Evolutionary conservation across 2,329 filamentous ascomycete species (phyloP), one percentile per base, ranked within the genome.

Genomic region (Fusarium sp.): DNA sequence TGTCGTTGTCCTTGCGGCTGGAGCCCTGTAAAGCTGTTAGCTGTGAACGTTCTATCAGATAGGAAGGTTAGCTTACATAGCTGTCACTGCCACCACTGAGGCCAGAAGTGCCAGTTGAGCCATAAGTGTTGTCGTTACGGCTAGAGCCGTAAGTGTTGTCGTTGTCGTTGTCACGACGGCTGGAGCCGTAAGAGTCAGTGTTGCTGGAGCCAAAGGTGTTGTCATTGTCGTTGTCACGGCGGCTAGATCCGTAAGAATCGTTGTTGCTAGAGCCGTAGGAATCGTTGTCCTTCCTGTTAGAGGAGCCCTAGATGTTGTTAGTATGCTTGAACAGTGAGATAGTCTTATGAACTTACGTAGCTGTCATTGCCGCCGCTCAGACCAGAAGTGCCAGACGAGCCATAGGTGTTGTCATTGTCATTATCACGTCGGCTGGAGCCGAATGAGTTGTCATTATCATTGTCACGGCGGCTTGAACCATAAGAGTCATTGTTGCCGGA

Each of bases 111-210:
- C 49, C 20, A n/a, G 34, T 11, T 10, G 61, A 66, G 34, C 63
- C 63, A 20, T 53, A 64, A 5, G 63, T 65, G 30, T 20, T 47
- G 15, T 59, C 43, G 20, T 66, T 60, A 15, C 56, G 49, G 18
- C 45, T 29, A 30, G 61, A 67, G 18, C 56, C 65, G 15, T 42
- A 59, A 10, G 53, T 42, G 51, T 64, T 66, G 38, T 68, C 64
- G 15, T 66, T 47, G 27, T 66, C 60, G n/a, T 65, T 27, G 20
- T 66, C 57, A 40, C 67, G 66, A 27, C 68, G 63, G 53, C 27
- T 38, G n/a, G 68, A 72, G 25, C 70, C 66, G 70, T 73, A n/a
- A 3, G n/a, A 12, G 30, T 45, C 56, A 50, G 29, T 29, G 18
- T 20, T 14, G 27, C n/a, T 49, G 20, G 46, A 51, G 8, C 47